A percentile compares a stretch with the other conserved stretches of the same genome.
These are phyloP conservation scores for Mortierella polycephala DNA, from an alignment of 371 early-diverging fungal genomes.

Conservation along the genomic window DNA sequence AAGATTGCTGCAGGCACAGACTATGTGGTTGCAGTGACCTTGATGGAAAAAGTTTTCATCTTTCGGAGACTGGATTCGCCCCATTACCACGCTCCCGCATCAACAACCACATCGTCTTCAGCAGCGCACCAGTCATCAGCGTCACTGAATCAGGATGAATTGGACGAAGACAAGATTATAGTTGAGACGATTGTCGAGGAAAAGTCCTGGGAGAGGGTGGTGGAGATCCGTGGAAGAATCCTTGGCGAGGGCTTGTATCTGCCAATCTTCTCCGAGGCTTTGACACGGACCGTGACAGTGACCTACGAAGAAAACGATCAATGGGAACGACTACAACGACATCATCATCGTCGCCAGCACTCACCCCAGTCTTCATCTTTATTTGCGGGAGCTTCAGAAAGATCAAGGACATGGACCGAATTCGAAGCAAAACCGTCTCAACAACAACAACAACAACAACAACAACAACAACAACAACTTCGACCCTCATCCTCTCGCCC, in stretches of 20 bases:
- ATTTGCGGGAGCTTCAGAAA: background rate
- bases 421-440: background rate
- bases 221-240: constrained; percentile 28
- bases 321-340: constrained; percentile 16
- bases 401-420: too few relatives aligned
- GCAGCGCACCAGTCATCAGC: background rate
- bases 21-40: constrained; percentile 34
- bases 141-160: background rate
- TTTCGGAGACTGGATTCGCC: constrained; percentile 33
- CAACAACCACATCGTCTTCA: constrained; percentile 1
- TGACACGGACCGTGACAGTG: constrained; percentile 27
- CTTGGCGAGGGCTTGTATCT: constrained; percentile 33
- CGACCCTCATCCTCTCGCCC: constrained; percentile 15
- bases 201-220: constrained; percentile 22
- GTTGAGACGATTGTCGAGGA: constrained; percentile 16
- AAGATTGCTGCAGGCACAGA: constrained; percentile 41
- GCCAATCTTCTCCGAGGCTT: constrained; percentile 43
- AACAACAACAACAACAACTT: constrained; percentile 1
- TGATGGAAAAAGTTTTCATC: constrained; percentile 28
- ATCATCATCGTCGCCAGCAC: constrained; percentile 5
- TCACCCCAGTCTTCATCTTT: too few relatives aligned
- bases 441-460: background rate
- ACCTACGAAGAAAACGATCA: constrained; percentile 45
- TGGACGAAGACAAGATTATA: constrained; percentile 24
- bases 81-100: constrained; percentile 7